Evolutionary conservation across 139 green algal genomes (phyloP), one percentile per base, ranked within the genome.

Genomic region (Gonium pectorale): DNA sequence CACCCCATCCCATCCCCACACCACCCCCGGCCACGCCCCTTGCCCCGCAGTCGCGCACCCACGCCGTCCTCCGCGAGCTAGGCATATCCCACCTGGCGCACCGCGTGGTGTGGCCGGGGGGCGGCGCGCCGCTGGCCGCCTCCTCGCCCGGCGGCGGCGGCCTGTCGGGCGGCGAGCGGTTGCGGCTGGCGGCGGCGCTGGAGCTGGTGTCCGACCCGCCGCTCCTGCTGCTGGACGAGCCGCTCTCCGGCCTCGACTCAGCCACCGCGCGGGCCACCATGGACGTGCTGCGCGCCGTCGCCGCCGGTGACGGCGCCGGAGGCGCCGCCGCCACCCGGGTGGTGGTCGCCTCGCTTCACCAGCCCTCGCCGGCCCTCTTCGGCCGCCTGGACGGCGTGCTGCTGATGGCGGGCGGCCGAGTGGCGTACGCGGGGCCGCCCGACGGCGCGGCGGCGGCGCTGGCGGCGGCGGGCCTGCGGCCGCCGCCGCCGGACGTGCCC

Each of bases 291-390:
- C 41, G 94, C 84, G 11, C 59, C 88, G 51, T 75, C 38, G 66
- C 46, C 21, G 7, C 75, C 83, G 46, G 89, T 83, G 51, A 7
- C 49, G 51, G 60, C n/a, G 56, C 41, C 62, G 35, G 68, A 17
- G 51, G 7, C 70, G 77, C 40, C 44, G 81, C 24, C 81, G 85
- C 11, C 56, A 41, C 59, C 15, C 90, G 92, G 41, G 93, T 96
- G 44, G 94, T 97, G n/a, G 70, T 96, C 44, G 62, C 93, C 15
- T 94, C 92, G 9, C 84, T 97, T 51, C 95, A 97, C 91, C 94
- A 97, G 90, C 95, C 95, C 51, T 94, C 89, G 0, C 91, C 90
- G 1, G 81, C 77, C n/a, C 90, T 97, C 60, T 96, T 96, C 68
- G 33, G 4, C n/a, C 6, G 35, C 17, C 80, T 90, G 9, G 69